Conservation (phyloP, 495 filamentous ascomycete species). For the Hypoxylon trugodes region DNA sequence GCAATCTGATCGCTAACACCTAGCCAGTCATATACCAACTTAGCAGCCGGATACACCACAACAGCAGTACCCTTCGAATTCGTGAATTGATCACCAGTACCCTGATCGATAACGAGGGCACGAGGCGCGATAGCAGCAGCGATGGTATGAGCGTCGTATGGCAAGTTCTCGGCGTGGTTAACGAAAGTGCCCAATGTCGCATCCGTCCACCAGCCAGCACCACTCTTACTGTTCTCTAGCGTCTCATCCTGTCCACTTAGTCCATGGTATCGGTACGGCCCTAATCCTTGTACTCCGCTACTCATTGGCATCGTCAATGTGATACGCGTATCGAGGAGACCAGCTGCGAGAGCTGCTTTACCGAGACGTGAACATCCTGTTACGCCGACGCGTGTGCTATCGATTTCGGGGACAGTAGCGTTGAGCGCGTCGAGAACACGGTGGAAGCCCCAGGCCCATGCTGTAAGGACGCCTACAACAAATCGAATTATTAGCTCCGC, state of each 20-base stretch:
- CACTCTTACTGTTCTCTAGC: conserved; percentile 63
- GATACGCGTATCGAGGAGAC: conserved; percentile 61
- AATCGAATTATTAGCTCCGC: background rate
- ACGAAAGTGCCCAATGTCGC: conserved; percentile 57
- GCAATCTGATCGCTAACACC: conserved; percentile 58
- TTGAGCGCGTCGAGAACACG: conserved; percentile 60
- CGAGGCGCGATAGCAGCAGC: conserved; percentile 61
- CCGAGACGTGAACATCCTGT: conserved; percentile 63
- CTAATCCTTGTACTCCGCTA: conserved; percentile 60
- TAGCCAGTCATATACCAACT: conserved; percentile 61
- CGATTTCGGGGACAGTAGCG: conserved; percentile 58
- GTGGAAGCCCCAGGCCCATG: conserved; percentile 65
- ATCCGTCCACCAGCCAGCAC: conserved; percentile 62
- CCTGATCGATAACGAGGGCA: conserved; percentile 61
- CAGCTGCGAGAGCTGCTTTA: conserved; percentile 61
- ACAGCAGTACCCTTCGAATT: conserved; percentile 61
- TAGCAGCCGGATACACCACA: conserved; percentile 60
- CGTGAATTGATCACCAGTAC: conserved; percentile 57
- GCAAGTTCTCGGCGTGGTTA: conserved; percentile 57
- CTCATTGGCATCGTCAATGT: conserved; percentile 66
- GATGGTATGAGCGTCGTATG: conserved; percentile 63
- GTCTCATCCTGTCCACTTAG: conserved; percentile 63
- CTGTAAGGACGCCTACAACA: conserved; percentile 54
- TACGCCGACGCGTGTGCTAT: conserved; percentile 56
- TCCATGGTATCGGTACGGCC: conserved; percentile 61